These are phyloP conservation scores for Adansonia rubrostipa DNA, from an alignment of 441 rosid genomes.

Conservation along the genomic window DNA sequence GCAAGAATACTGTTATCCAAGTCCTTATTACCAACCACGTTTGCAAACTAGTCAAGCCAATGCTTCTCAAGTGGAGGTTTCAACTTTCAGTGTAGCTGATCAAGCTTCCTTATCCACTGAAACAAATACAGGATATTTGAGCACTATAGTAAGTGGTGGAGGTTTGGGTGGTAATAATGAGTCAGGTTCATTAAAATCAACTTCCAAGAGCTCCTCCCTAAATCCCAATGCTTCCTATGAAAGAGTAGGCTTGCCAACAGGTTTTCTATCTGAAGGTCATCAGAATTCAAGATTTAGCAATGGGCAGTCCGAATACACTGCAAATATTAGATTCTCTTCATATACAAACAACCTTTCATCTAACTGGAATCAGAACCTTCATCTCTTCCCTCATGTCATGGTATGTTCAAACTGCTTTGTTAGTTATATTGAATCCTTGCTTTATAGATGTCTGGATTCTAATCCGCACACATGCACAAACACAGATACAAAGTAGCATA, in stretches of 20 bases:
- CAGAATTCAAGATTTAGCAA: slow-evolving; percentile 49
- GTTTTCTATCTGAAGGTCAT: slow-evolving; percentile 40
- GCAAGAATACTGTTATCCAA: slow-evolving; percentile 54
- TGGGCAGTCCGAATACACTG: slow-evolving; percentile 42
- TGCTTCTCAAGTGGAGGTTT: slow-evolving; percentile 36
- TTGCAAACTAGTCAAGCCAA: slow-evolving; percentile 33
- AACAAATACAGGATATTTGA: slow-evolving; percentile 40
- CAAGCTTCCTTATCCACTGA: slow-evolving; percentile 43
- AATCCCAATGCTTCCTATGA: slow-evolving; percentile 50
- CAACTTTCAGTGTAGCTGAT: slow-evolving; percentile 36
- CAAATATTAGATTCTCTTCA: slow-evolving; percentile 40
- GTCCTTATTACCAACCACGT: slow-evolving; percentile 45
- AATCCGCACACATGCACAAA: not conserved
- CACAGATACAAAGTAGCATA: not conserved
- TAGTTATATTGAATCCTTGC: not conserved
- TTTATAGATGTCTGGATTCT: not conserved
- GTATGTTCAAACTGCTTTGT: slow-evolving; percentile 37
- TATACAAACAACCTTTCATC: slow-evolving; percentile 37
- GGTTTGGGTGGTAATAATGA: slow-evolving; percentile 42
- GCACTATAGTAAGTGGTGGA: slow-evolving; percentile 39
- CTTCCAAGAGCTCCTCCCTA: slow-evolving; percentile 44
- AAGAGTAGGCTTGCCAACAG: slow-evolving; percentile 44
- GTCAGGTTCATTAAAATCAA: slow-evolving; percentile 40
- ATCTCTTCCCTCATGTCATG: slow-evolving; percentile 40
- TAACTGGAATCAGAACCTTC: slow-evolving; percentile 52